A percentile compares a stretch with the other conserved stretches of the same genome.
These are phyloP conservation scores for Spiraea crenata DNA, from an alignment of 331 rosid genomes.

Conservation along the genomic window DNA sequence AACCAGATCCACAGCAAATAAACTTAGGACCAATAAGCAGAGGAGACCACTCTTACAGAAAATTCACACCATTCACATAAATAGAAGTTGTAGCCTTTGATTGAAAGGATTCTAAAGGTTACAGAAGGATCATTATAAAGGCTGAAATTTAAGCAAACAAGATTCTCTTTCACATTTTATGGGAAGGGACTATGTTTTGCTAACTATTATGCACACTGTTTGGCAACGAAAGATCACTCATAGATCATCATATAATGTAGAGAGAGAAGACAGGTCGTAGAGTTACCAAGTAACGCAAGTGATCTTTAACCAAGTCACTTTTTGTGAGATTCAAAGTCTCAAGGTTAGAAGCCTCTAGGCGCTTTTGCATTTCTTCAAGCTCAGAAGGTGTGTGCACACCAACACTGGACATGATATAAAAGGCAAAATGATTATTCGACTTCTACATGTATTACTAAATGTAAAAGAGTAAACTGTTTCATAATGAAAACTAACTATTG, in stretches of 20 bases:
- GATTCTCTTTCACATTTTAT: neutral
- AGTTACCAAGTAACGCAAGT: conserved; percentile 84
- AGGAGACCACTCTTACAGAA: neutral
- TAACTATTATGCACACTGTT: neutral
- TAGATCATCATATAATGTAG: neutral
- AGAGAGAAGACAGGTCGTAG: neutral
- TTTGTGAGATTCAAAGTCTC: conserved; percentile 66
- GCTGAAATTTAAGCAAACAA: too few species aligned
- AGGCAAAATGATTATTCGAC: neutral
- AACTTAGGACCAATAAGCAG: conserved; percentile 18
- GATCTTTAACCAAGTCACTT: conserved; percentile 90
- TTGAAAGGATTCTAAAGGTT: neutral
- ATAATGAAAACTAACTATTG: neutral
- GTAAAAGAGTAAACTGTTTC: neutral
- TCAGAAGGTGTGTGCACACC: conserved; percentile 78
- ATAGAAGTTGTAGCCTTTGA: neutral
- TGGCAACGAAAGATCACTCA: neutral
- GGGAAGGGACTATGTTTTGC: neutral
- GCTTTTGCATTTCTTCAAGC: conserved; percentile 54
- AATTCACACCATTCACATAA: neutral
- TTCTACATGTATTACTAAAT: neutral
- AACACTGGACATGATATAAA: conserved; percentile 56
- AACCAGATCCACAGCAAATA: conserved; percentile 24
- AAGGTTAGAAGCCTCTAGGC: conserved; percentile 65
- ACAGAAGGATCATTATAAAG: neutral